Base-by-base conservation (phyloP, 208 protist species). In the Leishmania gerbilli region DNA sequence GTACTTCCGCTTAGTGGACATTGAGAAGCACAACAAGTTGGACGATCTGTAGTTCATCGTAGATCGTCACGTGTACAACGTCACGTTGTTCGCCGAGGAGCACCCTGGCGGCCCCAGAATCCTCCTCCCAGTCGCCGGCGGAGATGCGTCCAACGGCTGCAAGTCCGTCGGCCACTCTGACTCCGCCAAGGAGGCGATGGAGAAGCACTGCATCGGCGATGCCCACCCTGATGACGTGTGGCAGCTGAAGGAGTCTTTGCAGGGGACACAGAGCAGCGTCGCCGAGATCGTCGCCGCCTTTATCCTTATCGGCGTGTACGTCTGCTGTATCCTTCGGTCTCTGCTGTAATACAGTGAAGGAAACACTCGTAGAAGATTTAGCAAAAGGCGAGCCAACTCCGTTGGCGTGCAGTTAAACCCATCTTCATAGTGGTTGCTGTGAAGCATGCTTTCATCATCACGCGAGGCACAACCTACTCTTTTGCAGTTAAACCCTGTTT, bases 61-160 rank as follows among this genome's bases (percentile, higher is more conserved):
- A 37, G 84, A 98, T 79, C 87, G 90, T 65, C 94, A 93, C 68
- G 94, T 97, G 1, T 95, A 95, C 80, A 88, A 95, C 71, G 79
- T 97, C 31, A 95, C 89, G 31, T 87, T 87, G 69, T 98, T 97
- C 69, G 87, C 93, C 37, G 88, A 96, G 71, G 74, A 90, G 68
- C 95, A 98, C 83, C 95, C 97, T 9, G 95, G 95, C 42, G 92
- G 94, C 65, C 79, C 91, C 0, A 92, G 95, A 71, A 93, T 93
- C 15, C 91, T 98, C 21, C 79, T 93, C 4, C 89, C 83, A 53
- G 88, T 92, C 13, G 95, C 87, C 3, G 95, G 93, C 27, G 87
- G 89, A 65, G 94, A 99, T 65, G 93, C 88, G 34, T 93, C 91
- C 24, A 87, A 83, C 53, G 94, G 89, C 71, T 98, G 98, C 76